Evolutionary conservation across 1,284 basidiomycete species (phyloP).

Genomic region (Ustilago trichophora): DNA sequence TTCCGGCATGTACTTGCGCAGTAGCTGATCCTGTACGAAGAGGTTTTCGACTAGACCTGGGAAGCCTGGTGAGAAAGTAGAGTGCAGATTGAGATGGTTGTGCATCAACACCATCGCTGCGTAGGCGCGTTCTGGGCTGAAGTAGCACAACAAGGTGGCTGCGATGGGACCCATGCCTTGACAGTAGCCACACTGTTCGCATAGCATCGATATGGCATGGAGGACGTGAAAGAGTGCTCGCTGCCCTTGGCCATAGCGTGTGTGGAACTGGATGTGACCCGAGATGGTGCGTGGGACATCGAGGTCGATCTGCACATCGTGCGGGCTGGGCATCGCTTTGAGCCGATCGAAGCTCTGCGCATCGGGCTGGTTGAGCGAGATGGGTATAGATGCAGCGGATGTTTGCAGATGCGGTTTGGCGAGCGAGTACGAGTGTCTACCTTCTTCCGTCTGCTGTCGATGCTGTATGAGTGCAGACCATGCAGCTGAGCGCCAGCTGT

Average conservation of each 20-base stretch:
- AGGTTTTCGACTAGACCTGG: slow-evolving; percentile 93
- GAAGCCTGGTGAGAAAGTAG: slow-evolving; percentile 91
- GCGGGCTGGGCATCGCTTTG: slow-evolving; percentile 73
- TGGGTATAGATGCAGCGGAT: not conserved
- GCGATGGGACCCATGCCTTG: slow-evolving; percentile 99
- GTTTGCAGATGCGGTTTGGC: slow-evolving; percentile 15
- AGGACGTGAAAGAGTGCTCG: slow-evolving; percentile 82
- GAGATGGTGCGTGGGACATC: slow-evolving; percentile 96
- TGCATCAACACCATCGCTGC: slow-evolving; percentile 79
- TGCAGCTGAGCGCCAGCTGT: slow-evolving; percentile 90
- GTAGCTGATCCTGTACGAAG: slow-evolving; percentile 89
- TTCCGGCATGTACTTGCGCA: slow-evolving; percentile 83
- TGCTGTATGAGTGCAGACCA: slow-evolving; percentile 78
- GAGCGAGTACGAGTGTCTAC: slow-evolving; percentile 13
- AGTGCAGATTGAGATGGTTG: slow-evolving; percentile 83
- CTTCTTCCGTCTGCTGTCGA: slow-evolving; percentile 71
- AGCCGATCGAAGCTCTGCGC: slow-evolving; percentile 6
- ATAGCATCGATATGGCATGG: slow-evolving; percentile 86
- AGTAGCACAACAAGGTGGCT: slow-evolving; percentile 91
- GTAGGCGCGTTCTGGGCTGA: slow-evolving; percentile 76
- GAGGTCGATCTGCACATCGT: slow-evolving; percentile 97
- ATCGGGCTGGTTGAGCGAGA: slow-evolving; percentile 7
- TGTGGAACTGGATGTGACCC: slow-evolving; percentile 92
- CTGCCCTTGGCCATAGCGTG: slow-evolving; percentile 85
- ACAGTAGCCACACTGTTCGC: slow-evolving; percentile 90